These are phyloP conservation scores for Dactylorhiza incarnata DNA, from an alignment of 106 monocot species.

Conservation along the genomic window DNA sequence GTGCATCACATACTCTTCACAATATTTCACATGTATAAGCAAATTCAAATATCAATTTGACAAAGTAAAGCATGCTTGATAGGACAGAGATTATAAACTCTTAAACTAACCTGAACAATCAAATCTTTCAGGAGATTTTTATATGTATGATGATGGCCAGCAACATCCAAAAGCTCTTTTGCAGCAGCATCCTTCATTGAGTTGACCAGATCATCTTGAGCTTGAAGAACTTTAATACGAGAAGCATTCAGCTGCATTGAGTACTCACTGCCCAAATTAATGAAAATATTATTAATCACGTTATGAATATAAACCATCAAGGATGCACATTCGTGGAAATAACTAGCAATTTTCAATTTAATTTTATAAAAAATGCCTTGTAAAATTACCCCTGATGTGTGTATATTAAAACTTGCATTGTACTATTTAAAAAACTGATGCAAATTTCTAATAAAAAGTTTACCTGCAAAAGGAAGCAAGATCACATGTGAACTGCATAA, in stretches of 20 bases:
- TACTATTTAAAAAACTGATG: background rate
- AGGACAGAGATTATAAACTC: background rate
- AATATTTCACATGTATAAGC: background rate
- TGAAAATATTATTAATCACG: background rate
- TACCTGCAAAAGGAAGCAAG: background rate
- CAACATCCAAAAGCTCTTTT: conserved; percentile 21
- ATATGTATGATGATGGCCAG: conserved; percentile 20
- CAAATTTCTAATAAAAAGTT: background rate
- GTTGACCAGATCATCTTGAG: conserved; percentile 25
- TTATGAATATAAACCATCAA: background rate
- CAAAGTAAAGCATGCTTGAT: background rate
- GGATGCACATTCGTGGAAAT: background rate
- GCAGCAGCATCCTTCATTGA: conserved; percentile 30
- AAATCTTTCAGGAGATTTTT: conserved; percentile 17
- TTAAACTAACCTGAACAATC: conserved; percentile 21
- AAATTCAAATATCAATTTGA: background rate
- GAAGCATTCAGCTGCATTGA: conserved; percentile 35
- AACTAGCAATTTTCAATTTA: conserved; percentile 1
- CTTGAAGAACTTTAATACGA: conserved; percentile 29
- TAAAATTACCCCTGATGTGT: background rate
- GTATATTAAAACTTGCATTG: background rate
- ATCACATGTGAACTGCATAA: background rate
- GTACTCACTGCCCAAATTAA: conserved; percentile 22
- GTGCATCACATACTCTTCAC: background rate
- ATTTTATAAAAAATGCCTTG: background rate